Conservation (phyloP, 768 basidiomycete species). For the Lentinula guzmanii region DNA sequence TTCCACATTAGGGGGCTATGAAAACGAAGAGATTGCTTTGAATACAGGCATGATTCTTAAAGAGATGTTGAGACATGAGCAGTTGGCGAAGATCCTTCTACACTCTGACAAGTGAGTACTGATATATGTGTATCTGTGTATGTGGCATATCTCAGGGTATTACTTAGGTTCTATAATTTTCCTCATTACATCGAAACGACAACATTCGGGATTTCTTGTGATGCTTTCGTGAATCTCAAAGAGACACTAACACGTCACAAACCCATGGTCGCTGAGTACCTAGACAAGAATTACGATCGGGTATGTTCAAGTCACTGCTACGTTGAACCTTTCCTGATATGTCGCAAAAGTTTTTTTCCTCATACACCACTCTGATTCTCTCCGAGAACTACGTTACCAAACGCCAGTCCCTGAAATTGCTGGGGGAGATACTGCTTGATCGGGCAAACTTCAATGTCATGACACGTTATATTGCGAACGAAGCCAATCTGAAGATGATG, state of each 20-base stretch:
- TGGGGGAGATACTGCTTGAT: conserved; percentile 97
- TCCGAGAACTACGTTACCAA: conserved; percentile 99
- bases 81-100: conserved; percentile 81
- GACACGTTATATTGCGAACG: conserved; percentile 94
- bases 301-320: conserved; percentile 28
- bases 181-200: conserved; percentile 96
- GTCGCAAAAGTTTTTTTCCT: conserved; percentile 78
- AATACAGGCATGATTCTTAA: conserved; percentile 98
- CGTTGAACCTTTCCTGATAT: not conserved
- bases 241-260: conserved; percentile 97
- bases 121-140: conserved; percentile 7
- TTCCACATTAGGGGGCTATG: conserved; percentile 84
- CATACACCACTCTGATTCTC: conserved; percentile 87
- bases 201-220: conserved; percentile 97
- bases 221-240: conserved; percentile 96
- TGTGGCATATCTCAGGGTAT: not conserved
- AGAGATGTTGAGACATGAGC: conserved; percentile 94
- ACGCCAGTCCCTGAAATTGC: conserved; percentile 94
- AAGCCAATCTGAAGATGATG: conserved; percentile 99
- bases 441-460: conserved; percentile 98
- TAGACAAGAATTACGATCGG: conserved; percentile 95
- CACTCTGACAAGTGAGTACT: conserved; percentile 85
- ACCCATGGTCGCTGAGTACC: conserved; percentile 94
- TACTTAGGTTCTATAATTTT: conserved; percentile 86
- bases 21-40: conserved; percentile 92